Conservation (phyloP, 78 protist species). For the Dictyostelium firmibasis region DNA sequence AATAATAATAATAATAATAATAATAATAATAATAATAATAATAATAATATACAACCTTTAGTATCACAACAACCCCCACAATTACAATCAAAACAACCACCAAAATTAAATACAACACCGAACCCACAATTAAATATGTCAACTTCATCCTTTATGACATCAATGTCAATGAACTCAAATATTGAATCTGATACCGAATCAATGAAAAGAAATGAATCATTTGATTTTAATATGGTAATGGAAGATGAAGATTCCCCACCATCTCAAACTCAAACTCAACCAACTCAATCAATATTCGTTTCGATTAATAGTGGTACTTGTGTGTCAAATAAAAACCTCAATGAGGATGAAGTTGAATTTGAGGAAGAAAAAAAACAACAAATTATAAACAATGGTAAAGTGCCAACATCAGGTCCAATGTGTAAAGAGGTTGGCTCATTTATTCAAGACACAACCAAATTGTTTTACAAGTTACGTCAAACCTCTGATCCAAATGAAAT, state of each 20-base stretch:
- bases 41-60: not conserved
- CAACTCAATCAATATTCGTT: not conserved
- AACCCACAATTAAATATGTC: not conserved
- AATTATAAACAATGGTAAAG: not conserved
- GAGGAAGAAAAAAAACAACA: not conserved
- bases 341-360: not conserved
- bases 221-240: conserved; percentile 18
- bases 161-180: not conserved
- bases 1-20: conserved; percentile 4
- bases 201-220: conserved; percentile 53
- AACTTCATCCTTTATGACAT: not conserved
- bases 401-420: not conserved
- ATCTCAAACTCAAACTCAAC: not conserved
- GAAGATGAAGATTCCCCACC: not conserved
- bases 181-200: not conserved
- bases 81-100: not conserved
- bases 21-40: not conserved
- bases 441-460: conserved; percentile 28
- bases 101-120: not conserved
- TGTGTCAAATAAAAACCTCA: not conserved
- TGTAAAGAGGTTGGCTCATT: conserved; percentile 23
- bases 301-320: not conserved
- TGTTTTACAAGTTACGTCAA: conserved; percentile 10
- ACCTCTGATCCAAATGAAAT: conserved; percentile 13
- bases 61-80: not conserved